phyloP scores from a whole-genome alignment of 1,139 yeast genomes.

The Nadsonia commutata region DNA sequence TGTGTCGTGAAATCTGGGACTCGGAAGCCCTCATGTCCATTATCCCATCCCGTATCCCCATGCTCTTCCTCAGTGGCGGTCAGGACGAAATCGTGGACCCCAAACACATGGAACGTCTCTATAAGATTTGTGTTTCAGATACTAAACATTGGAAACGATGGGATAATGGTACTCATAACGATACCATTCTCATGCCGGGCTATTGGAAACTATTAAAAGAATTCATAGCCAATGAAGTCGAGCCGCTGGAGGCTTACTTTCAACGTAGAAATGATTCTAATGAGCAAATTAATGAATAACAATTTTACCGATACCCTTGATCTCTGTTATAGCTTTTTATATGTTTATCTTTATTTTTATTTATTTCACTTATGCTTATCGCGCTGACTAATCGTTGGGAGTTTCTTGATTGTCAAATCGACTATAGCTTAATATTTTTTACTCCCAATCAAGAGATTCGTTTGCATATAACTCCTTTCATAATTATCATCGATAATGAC shows the following conservation, averaged over 20 bases:
- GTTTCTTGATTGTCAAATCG: too few relatives aligned
- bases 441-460: too few relatives aligned
- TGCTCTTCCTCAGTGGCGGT: conserved; percentile 57
- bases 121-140: conserved; percentile 20
- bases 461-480: too few relatives aligned
- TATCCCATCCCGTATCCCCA: conserved; percentile 44
- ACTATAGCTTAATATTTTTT: too few relatives aligned
- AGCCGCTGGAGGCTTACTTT: conserved; percentile 21
- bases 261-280: too few relatives aligned
- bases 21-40: conserved; percentile 46
- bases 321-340: too few relatives aligned
- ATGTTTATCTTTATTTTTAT: too few relatives aligned
- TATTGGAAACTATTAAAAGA: conserved; percentile 59
- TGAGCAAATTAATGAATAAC: too few relatives aligned
- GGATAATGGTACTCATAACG: conserved; percentile 58
- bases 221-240: conserved; percentile 36
- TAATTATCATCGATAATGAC: neutral
- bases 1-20: conserved; percentile 77
- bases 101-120: conserved; percentile 54
- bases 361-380: too few relatives aligned
- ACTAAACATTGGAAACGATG: conserved; percentile 32
- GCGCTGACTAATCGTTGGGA: too few relatives aligned
- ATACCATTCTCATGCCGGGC: conserved; percentile 54
- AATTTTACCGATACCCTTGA: too few relatives aligned
- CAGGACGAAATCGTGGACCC: conserved; percentile 91